phyloP scores from a whole-genome alignment of 768 basidiomycete species.

The Suillus cothurnatus region DNA sequence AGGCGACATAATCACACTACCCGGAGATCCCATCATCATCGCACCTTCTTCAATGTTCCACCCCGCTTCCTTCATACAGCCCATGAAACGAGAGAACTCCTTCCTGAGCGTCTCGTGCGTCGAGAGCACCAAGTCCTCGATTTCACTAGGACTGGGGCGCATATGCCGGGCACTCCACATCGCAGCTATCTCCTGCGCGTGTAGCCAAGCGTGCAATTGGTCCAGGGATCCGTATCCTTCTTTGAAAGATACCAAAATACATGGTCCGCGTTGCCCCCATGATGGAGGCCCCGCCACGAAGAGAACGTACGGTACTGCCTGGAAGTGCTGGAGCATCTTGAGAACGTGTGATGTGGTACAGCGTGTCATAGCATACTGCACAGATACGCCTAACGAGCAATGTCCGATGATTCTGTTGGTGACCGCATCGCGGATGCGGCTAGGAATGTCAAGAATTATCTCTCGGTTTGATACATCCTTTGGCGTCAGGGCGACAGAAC shows the following conservation, averaged over 20 bases:
- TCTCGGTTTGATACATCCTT: slow-evolving; percentile 44
- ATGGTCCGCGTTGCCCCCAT: background rate
- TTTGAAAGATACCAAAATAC: slow-evolving; percentile 52
- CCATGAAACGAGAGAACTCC: slow-evolving; percentile 22
- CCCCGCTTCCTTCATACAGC: slow-evolving; percentile 27
- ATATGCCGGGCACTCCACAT: background rate
- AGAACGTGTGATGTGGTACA: slow-evolving; percentile 19
- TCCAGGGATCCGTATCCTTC: slow-evolving; percentile 49
- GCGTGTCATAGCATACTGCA: slow-evolving; percentile 28
- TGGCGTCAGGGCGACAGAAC: slow-evolving; percentile 33
- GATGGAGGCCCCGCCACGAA: slow-evolving; percentile 40
- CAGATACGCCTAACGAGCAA: slow-evolving; percentile 53
- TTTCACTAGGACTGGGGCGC: slow-evolving; percentile 3
- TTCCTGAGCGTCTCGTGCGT: slow-evolving; percentile 16
- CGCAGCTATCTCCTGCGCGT: slow-evolving; percentile 24
- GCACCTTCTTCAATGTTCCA: slow-evolving; percentile 41
- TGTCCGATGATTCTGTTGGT: slow-evolving; percentile 41
- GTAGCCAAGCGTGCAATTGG: slow-evolving; percentile 58
- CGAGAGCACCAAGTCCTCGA: slow-evolving; percentile 13
- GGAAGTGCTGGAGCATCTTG: slow-evolving; percentile 42
- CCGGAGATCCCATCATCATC: slow-evolving; percentile 32
- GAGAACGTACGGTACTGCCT: slow-evolving; percentile 51
- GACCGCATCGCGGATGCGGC: slow-evolving; percentile 39
- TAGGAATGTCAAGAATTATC: slow-evolving; percentile 44
- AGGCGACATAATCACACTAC: slow-evolving; percentile 20